These are phyloP conservation scores for Aspergillus sp. DNA, from an alignment of 2,329 filamentous ascomycete species.

Conservation along the genomic window DNA sequence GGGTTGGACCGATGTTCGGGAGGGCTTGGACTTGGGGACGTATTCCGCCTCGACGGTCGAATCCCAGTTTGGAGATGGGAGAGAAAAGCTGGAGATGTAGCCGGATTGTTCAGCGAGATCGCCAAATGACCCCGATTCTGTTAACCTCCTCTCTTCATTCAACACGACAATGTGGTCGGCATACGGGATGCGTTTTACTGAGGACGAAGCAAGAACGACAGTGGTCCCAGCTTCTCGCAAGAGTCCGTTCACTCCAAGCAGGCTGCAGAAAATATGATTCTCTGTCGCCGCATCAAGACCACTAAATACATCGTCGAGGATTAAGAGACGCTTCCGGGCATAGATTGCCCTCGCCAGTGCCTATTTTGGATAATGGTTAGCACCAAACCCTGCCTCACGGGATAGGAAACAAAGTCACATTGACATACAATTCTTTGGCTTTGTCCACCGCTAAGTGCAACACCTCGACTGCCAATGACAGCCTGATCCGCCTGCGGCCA, in stretches of 20 bases:
- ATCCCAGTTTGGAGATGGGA: slow-evolving; percentile 34
- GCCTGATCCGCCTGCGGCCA: slow-evolving; percentile 46
- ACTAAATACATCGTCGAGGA: slow-evolving; percentile 54
- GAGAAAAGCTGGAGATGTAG: slow-evolving; percentile 43
- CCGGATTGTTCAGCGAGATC: slow-evolving; percentile 37
- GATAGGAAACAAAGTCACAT: neutral
- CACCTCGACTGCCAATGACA: slow-evolving; percentile 52
- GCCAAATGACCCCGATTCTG: slow-evolving; percentile 44
- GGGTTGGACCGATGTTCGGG: neutral
- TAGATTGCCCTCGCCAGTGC: slow-evolving; percentile 55
- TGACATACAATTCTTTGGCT: slow-evolving; percentile 49
- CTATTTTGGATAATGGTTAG: slow-evolving; percentile 15
- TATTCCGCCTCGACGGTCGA: neutral
- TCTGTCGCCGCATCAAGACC: slow-evolving; percentile 52
- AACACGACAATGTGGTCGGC: slow-evolving; percentile 45
- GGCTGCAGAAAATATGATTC: slow-evolving; percentile 47
- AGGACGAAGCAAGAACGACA: slow-evolving; percentile 42
- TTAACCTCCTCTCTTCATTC: slow-evolving; percentile 36
- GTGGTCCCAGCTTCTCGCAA: slow-evolving; percentile 42
- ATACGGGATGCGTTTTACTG: slow-evolving; percentile 42
- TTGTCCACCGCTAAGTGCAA: slow-evolving; percentile 54
- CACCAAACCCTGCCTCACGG: too few species aligned
- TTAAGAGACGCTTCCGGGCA: slow-evolving; percentile 47
- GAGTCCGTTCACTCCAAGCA: slow-evolving; percentile 49
- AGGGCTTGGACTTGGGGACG: neutral